Base-by-base conservation (phyloP, 306 rosid species). In the Vigna mungo region DNA sequence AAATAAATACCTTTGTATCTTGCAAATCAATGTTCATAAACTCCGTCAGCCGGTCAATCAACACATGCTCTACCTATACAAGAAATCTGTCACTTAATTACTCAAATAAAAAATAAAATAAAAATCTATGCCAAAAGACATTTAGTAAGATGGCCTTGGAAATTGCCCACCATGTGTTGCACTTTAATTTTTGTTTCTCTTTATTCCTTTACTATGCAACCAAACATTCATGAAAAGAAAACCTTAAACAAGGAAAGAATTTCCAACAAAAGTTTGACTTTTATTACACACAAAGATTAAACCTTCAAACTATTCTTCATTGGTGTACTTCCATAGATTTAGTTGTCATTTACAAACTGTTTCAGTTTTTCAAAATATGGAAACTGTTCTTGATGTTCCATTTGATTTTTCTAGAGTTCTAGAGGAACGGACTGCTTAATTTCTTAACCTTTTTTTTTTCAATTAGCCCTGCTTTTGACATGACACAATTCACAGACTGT, bases 31-130 rank as follows among this genome's bases (percentile, higher is more conserved):
- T 89, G 20, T 80, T 87, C 83, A 95, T 80, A 83, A 95, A 95
- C 82, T 92, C 86, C 75, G 60, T 75, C 84, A 95, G 75, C 61
- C 99, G 92, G 79, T 95, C 93, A 78, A 86, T 85, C 84, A 95
- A 77, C 48, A 92, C 96, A 76, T 95, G 99, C 86, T 95, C 99
- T 68, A 95, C 99, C 99, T 95, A 80, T 55, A 80, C 78, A 59
- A 86, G 69, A 80, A 65, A 63, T 59, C 53, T 64, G 64, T 68
- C 70, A 70, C 48, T 64, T 56, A 71, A 60, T 81, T 68, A 78
- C 20, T 62, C 54, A 55, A 74, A 77, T 7, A 52, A 61, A 75
- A 77, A 20, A n/a, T n/a, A n/a, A n/a, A n/a, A n/a, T n/a, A n/a
- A 20, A 68, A 58, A 62, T 18, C 7, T 48, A 75, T 67, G 62